phyloP scores from a whole-genome alignment of 2,329 filamentous ascomycete genomes.

The Botrytis tulipae region DNA sequence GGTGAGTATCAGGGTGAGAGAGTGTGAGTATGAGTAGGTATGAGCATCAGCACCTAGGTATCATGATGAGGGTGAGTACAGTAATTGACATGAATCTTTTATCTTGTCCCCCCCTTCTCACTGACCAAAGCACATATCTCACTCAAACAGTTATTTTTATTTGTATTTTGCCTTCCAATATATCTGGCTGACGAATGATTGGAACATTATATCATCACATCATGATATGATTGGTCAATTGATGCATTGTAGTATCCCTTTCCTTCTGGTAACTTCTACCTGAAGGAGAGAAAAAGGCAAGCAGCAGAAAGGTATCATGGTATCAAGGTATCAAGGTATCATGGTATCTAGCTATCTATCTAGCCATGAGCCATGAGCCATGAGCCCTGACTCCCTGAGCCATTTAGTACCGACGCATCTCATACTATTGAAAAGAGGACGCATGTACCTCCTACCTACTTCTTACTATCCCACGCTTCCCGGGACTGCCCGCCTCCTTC shows the following conservation, averaged over 20 bases:
- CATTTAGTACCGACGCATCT: neutral
- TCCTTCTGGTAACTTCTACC: slow-evolving; percentile 1
- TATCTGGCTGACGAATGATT: slow-evolving; percentile 12
- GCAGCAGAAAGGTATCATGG: neutral
- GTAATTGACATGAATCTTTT: slow-evolving; percentile 9
- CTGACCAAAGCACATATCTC: neutral
- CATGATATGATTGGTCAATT: slow-evolving; percentile 13
- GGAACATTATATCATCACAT: neutral
- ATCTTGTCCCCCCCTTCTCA: slow-evolving; percentile 3
- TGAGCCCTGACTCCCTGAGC: no score
- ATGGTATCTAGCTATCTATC: neutral
- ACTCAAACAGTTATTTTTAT: neutral
- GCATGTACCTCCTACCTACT: neutral
- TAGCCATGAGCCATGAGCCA: neutral
- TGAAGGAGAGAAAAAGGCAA: neutral
- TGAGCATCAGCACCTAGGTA: no score
- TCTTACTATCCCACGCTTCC: neutral
- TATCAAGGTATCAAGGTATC: neutral
- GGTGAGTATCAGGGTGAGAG: neutral
- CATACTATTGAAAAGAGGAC: neutral
- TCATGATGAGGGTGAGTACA: neutral
- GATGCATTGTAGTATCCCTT: neutral
- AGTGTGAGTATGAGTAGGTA: neutral
- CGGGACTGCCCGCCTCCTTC: neutral
- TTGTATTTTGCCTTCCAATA: neutral